A percentile compares a stretch with the other conserved stretches of the same genome.
phyloP scores from a whole-genome alignment of 352 stramenopile genomes.

The Pythium coloratum region DNA sequence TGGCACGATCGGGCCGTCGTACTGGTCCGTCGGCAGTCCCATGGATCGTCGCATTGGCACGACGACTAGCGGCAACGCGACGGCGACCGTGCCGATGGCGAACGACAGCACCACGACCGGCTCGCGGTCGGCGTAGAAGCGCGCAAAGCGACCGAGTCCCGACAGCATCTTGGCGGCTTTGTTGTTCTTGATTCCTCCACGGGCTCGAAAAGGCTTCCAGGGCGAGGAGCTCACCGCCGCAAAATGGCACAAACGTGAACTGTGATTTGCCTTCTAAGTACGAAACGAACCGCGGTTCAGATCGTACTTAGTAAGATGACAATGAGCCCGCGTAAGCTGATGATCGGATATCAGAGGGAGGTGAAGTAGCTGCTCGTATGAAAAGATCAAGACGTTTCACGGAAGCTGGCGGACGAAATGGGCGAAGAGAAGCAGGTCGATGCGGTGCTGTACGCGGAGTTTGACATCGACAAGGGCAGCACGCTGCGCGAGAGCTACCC shows the following conservation, averaged over 20 bases:
- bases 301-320: constrained; percentile 17
- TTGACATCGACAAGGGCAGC: constrained; percentile 88
- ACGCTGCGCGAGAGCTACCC: constrained; percentile 79
- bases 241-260: background rate
- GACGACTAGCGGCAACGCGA: constrained; percentile 73
- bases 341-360: constrained; percentile 22
- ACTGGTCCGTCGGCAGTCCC: constrained; percentile 86
- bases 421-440: constrained; percentile 45
- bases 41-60: constrained; percentile 84
- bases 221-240: constrained; percentile 9
- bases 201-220: background rate
- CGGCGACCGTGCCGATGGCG: constrained; percentile 67
- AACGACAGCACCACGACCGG: constrained; percentile 84
- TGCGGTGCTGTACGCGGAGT: constrained; percentile 80
- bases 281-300: background rate
- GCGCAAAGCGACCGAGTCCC: constrained; percentile 67
- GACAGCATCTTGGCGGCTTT: constrained; percentile 20
- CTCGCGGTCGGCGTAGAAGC: constrained; percentile 85
- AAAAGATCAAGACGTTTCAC: constrained; percentile 4
- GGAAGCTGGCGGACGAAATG: background rate
- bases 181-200: background rate
- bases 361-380: constrained; percentile 9
- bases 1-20: constrained; percentile 84
- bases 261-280: background rate
- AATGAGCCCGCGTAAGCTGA: background rate